Evolutionary conservation across 345 rosid genomes (phyloP).

Genomic region (Citrus hindsii): DNA sequence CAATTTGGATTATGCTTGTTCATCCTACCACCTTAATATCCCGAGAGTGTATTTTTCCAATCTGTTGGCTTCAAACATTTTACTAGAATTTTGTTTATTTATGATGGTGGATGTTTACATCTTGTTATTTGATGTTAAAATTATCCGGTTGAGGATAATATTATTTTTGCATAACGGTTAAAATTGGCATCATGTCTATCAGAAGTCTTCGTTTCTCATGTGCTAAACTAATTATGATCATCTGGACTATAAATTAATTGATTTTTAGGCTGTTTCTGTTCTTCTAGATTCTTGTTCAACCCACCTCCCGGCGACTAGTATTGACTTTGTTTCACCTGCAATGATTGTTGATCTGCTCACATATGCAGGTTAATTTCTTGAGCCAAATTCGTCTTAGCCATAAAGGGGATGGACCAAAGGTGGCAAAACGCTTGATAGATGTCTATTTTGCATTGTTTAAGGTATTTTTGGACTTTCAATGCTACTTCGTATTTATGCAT

Average conservation of each 20-base stretch:
- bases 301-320: background rate
- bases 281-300: background rate
- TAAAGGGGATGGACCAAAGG: slow-evolving; percentile 87
- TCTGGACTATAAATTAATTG: background rate
- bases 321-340: background rate
- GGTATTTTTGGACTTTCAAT: slow-evolving; percentile 35
- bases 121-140: background rate
- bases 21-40: background rate
- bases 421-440: slow-evolving; percentile 86
- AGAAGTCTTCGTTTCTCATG: background rate
- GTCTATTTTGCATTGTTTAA: slow-evolving; percentile 92
- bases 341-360: background rate
- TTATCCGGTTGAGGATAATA: background rate
- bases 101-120: background rate
- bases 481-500: background rate
- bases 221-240: background rate
- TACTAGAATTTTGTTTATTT: background rate
- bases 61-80: background rate
- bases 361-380: slow-evolving; percentile 82
- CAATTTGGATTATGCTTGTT: background rate
- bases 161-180: no score
- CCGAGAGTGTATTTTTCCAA: background rate
- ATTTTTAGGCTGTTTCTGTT: background rate
- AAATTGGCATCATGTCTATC: no score
- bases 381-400: slow-evolving; percentile 75